A percentile compares a stretch with the other conserved stretches of the same genome.
These are phyloP conservation scores for Populus tomentosa DNA, from an alignment of 441 rosid genomes.

Conservation along the genomic window DNA sequence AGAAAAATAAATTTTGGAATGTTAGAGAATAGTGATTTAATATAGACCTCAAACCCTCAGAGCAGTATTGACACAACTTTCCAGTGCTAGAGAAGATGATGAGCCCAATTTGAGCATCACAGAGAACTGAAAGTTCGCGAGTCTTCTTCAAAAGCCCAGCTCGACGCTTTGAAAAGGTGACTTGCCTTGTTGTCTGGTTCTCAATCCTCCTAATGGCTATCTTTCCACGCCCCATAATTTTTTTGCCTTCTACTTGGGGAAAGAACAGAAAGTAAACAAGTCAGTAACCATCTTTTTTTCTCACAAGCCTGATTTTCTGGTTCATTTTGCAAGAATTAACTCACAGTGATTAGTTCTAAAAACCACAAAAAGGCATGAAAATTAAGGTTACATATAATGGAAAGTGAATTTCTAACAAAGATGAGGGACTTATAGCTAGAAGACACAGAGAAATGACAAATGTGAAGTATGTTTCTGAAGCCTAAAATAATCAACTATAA, in stretches of 20 bases:
- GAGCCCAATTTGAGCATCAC: conserved; percentile 73
- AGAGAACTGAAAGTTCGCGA: conserved; percentile 58
- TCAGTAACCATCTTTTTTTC: neutral
- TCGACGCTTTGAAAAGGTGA: conserved; percentile 62
- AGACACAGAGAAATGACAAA: conserved; percentile 19
- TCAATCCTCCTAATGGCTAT: conserved; percentile 60
- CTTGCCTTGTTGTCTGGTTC: conserved; percentile 74
- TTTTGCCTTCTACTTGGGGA: neutral
- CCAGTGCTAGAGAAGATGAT: conserved; percentile 71
- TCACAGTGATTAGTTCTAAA: conserved; percentile 11
- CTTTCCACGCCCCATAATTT: conserved; percentile 66
- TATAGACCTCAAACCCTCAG: conserved; percentile 48
- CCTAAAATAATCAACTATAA: conserved; percentile 9
- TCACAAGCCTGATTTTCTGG: conserved; percentile 7
- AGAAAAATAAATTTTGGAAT: neutral
- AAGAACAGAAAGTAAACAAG: neutral
- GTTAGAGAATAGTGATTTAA: neutral
- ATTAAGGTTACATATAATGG: conserved; percentile 1
- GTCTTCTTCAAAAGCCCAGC: conserved; percentile 71
- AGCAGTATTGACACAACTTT: conserved; percentile 54
- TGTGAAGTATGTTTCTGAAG: conserved; percentile 20
- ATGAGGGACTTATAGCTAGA: conserved; percentile 9
- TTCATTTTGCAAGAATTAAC: neutral
- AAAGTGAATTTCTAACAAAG: conserved; percentile 2
- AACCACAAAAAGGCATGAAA: conserved; percentile 7